A percentile compares a stretch with the other conserved stretches of the same genome.
phyloP scores from a whole-genome alignment of 805 yeast genomes.

The Cyberlindnera euphorbiae region DNA sequence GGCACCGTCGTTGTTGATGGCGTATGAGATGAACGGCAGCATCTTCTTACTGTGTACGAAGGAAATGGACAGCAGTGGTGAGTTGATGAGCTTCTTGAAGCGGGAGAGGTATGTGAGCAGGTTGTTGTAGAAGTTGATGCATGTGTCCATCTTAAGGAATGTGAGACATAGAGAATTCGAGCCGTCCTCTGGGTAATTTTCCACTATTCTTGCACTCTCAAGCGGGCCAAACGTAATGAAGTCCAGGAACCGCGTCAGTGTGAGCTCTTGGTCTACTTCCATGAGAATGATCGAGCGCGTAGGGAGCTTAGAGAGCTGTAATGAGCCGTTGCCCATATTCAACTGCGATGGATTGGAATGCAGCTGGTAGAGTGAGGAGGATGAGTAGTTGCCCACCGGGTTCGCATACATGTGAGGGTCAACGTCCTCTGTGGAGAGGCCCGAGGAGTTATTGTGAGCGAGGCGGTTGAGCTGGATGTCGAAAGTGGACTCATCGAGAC shows the following conservation, averaged over 20 bases:
- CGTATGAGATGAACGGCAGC: conserved; percentile 24
- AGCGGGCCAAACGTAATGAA: conserved; percentile 55
- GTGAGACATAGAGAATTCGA: conserved; percentile 19
- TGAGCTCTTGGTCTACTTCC: conserved; percentile 15
- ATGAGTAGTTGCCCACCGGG: conserved; percentile 8
- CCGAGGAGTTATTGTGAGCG: conserved; percentile 6
- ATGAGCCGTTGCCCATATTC: conserved; percentile 4
- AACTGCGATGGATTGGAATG: conserved; percentile 7
- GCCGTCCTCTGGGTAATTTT: conserved; percentile 24
- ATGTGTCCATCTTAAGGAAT: conserved; percentile 29
- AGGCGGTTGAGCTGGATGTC: conserved; percentile 6
- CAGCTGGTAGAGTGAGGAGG: conserved; percentile 10
- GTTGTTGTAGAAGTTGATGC: conserved; percentile 34
- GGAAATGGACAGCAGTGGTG: conserved; percentile 33
- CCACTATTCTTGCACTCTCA: conserved; percentile 47
- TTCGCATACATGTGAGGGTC: conserved; percentile 5
- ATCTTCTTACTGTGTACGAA: conserved; percentile 30
- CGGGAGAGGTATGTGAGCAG: conserved; percentile 32
- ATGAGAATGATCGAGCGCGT: conserved; percentile 25
- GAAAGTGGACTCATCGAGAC: conserved; percentile 12
- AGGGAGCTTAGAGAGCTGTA: conserved; percentile 17
- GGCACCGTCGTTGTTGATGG: conserved; percentile 79
- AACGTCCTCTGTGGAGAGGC: conserved; percentile 5
- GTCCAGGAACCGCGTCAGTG: conserved; percentile 34
- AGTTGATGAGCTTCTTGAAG: conserved; percentile 33